Percentiles rank a stretch among this genome's conserved stretches.
Evolutionary conservation across 352 stramenopile species (phyloP).

Genomic region (Phytophthora meadii): DNA sequence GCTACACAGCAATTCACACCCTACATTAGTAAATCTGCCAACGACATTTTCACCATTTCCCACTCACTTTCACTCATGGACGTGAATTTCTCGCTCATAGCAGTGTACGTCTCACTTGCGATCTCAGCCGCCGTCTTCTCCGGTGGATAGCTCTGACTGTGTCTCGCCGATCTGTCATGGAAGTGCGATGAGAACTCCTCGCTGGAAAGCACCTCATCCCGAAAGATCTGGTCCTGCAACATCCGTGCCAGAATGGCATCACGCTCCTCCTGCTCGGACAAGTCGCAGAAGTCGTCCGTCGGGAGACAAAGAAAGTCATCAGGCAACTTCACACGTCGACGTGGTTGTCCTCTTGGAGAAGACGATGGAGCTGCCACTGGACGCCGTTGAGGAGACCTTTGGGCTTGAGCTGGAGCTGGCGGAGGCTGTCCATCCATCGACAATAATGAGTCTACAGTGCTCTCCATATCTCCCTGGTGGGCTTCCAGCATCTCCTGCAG

Average conservation of each 20-base stretch:
- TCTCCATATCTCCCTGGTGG: conserved; percentile 75
- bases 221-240: conserved; percentile 88
- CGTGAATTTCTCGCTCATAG: conserved; percentile 75
- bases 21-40: conserved; percentile 3
- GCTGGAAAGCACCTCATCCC: conserved; percentile 70
- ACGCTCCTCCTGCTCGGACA: conserved; percentile 75
- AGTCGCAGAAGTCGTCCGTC: conserved; percentile 19
- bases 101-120: conserved; percentile 72
- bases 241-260: conserved; percentile 79
- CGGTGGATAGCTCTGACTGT: conserved; percentile 27
- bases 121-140: conserved; percentile 80
- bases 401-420: conserved; percentile 24
- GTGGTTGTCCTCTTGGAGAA: conserved; percentile 17
- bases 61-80: conserved; percentile 75
- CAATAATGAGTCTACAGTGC: conserved; percentile 77
- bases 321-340: conserved; percentile 49
- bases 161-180: conserved; percentile 30
- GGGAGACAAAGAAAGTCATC: conserved; percentile 82
- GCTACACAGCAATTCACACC: conserved; percentile 39
- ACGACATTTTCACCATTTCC: neutral
- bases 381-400: conserved; percentile 10
- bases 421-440: conserved; percentile 60
- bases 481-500: conserved; percentile 69
- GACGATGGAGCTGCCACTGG: conserved; percentile 21
- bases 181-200: conserved; percentile 84